Evolutionary conservation across 176 grass and related monocot genomes (phyloP), one percentile per base, ranked within the genome.

Genomic region (Musa acuminata): DNA sequence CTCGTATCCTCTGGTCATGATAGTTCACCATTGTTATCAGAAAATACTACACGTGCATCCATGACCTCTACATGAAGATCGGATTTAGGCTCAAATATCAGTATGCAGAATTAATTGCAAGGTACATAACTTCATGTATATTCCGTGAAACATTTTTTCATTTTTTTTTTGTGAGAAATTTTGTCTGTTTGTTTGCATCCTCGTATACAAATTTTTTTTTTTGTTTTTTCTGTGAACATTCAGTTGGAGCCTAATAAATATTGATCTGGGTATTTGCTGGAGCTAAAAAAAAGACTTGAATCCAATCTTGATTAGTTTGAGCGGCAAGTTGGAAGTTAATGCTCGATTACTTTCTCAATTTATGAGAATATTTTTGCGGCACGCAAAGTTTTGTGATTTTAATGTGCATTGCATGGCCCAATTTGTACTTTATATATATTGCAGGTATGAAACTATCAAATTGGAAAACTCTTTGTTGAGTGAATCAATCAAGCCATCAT

Each of bases 41-140:
- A 86, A 13, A 81, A 90, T 16, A 86, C 72, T 19, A 87, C 89
- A 0, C 83, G 78, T 52, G 86, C 80, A 68, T 96, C 92, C 69
- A 79, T 92, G 77, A 89, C 86, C 6, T 88, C 85, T 77, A 92
- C 86, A 0, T 82, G 77, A 1, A 88, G 89, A 80, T 81, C 75
- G 0, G 85, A 86, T 11, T 74, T 82, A n/a, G n/a, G 84, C 35
- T 43, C 26, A 92, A 67, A 78, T 11, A 43, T 21, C 22, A 63
- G 22, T 6, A 48, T 65, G 75, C 2, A 11, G 8, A 60, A 53
- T 79, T n/a, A 3, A 22, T 12, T 55, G 17, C 2, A 57, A 58
- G 13, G 55, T 68, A 66, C 20, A 66, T 66, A 29, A 10, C 8
- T 66, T 27, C 10, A 26, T 25, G 25, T 25, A 66, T 27, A 65